Percentiles rank a stretch among this genome's conserved stretches.
Conservation (phyloP, 768 basidiomycete genomes). For the Vararia minispora region DNA sequence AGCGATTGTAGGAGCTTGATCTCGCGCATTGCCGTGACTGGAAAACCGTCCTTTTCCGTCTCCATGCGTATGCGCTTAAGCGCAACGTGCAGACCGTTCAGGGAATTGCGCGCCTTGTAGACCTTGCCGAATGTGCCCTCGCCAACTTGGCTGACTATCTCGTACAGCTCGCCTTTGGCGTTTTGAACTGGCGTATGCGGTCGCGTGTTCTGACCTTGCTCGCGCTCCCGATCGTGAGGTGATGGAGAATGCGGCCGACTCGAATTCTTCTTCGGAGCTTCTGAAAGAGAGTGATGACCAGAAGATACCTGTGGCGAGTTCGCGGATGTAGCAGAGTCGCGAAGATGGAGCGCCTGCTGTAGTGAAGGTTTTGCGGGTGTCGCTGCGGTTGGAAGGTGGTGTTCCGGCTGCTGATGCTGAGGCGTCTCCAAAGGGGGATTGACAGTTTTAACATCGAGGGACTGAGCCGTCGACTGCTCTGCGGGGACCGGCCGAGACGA, state of each 20-base stretch:
- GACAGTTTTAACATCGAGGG: not conserved
- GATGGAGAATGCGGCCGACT: slow-evolving; percentile 4
- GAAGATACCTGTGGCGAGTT: slow-evolving; percentile 8
- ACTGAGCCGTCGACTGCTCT: not conserved
- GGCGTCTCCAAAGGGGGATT: not conserved
- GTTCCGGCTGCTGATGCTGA: slow-evolving; percentile 7
- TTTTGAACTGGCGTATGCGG: slow-evolving; percentile 10
- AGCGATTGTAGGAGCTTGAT: slow-evolving; percentile 94
- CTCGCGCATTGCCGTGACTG: slow-evolving; percentile 97
- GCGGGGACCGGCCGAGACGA: not conserved
- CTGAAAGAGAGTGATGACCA: slow-evolving; percentile 4
- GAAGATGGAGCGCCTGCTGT: slow-evolving; percentile 9
- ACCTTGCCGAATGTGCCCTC: slow-evolving; percentile 99
- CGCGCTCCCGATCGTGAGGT: slow-evolving; percentile 6
- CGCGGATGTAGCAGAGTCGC: slow-evolving; percentile 1
- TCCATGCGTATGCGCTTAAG: slow-evolving; percentile 98
- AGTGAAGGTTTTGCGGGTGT: slow-evolving; percentile 8
- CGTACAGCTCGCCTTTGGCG: slow-evolving; percentile 52
- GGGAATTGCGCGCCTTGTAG: slow-evolving; percentile 83
- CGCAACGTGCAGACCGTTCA: slow-evolving; percentile 72
- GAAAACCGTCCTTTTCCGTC: slow-evolving; percentile 93
- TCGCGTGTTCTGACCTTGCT: slow-evolving; percentile 9
- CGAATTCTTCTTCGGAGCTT: slow-evolving; percentile 1
- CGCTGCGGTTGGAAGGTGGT: slow-evolving; percentile 1
- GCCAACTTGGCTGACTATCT: slow-evolving; percentile 87